Evolutionary conservation across 176 grass and related monocot species (phyloP).

Genomic region (Avena eriantha): DNA sequence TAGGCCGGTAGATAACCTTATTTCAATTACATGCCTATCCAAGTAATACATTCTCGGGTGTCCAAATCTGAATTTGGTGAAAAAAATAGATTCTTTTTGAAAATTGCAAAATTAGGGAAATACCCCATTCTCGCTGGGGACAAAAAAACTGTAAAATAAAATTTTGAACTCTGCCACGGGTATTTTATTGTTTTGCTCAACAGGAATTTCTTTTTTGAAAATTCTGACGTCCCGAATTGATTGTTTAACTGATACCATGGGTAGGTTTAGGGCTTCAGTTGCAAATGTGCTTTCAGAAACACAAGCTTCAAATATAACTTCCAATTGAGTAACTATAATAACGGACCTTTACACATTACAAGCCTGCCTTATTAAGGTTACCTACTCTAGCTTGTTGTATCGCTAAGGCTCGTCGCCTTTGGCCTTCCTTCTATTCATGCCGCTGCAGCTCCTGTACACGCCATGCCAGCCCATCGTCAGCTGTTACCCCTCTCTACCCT

Average conservation of each 20-base stretch:
- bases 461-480: not conserved
- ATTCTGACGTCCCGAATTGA: not conserved
- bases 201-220: not conserved
- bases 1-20: not conserved
- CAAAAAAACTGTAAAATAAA: not conserved
- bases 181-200: not conserved
- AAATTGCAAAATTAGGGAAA: not conserved
- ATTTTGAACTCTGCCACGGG: not conserved
- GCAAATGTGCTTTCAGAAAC: not conserved
- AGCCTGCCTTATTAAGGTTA: not conserved
- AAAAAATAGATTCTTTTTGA: not conserved
- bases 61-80: not conserved
- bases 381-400: not conserved
- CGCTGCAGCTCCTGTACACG: not conserved
- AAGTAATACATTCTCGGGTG: not conserved
- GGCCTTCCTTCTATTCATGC: not conserved
- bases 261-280: not conserved
- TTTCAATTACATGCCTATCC: not conserved
- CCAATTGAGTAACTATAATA: constrained; percentile 6
- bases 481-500: not conserved
- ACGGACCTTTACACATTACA: not conserved
- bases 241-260: not conserved
- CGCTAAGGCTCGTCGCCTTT: not conserved
- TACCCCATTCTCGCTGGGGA: not conserved
- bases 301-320: not conserved